Percentiles rank a stretch among this genome's conserved stretches.
phyloP scores from a whole-genome alignment of 441 rosid genomes.

The Rhodomyrtus psidioides region DNA sequence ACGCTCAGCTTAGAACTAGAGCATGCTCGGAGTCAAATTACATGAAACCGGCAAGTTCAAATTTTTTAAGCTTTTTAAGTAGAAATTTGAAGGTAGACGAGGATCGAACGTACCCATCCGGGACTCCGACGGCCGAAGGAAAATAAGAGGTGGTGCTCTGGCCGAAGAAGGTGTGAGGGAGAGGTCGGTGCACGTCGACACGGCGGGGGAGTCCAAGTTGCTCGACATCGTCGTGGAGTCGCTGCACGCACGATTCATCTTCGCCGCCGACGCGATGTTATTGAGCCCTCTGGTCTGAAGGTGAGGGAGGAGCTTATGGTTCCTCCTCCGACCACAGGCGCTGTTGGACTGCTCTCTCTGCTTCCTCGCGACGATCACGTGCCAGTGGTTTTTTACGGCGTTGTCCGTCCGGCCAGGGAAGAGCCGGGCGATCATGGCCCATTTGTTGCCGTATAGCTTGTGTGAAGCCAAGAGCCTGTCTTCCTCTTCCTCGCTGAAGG shows the following conservation, averaged over 20 bases:
- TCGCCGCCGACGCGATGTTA: constrained; percentile 27
- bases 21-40: neutral
- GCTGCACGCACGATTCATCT: constrained; percentile 22
- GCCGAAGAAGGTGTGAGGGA: constrained; percentile 49
- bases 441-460: constrained; percentile 76
- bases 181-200: constrained; percentile 51
- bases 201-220: constrained; percentile 27
- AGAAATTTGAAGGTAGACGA: neutral
- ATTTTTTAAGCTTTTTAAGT: neutral
- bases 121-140: constrained; percentile 5
- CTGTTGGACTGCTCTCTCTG: constrained; percentile 68
- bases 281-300: constrained; percentile 1
- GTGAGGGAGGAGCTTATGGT: constrained; percentile 15
- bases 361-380: constrained; percentile 88
- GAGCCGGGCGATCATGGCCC: constrained; percentile 91
- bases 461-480: constrained; percentile 76
- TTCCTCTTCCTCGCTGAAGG: constrained; percentile 84
- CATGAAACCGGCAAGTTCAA: neutral
- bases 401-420: constrained; percentile 97
- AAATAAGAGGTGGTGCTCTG: constrained; percentile 14
- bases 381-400: constrained; percentile 98
- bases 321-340: constrained; percentile 32
- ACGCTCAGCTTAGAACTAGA: neutral
- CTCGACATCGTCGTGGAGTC: constrained; percentile 41
- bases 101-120: constrained; percentile 16